Evolutionary conservation across 2,329 filamentous ascomycete species (phyloP), one percentile per base, ranked within the genome.

Genomic region (Macroventuria anomochaeta): DNA sequence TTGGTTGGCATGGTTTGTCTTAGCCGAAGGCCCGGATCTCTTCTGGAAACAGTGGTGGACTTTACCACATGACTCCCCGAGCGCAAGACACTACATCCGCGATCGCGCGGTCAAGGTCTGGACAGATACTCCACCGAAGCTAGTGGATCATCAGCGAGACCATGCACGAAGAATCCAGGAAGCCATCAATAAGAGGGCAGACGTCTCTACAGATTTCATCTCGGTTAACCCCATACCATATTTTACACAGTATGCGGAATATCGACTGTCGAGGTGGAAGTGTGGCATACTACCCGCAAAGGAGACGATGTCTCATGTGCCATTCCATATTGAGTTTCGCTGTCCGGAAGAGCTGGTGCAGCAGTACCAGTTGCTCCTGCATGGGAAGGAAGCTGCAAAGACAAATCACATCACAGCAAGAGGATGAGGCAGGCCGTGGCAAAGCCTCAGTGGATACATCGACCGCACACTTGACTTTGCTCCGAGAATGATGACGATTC

Each of bases 11-110:
- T 74, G 69, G 68, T 73, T 67, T 42, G 54, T 72, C 4, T 57
- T 74, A 28, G 49, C 63, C 12, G 63, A 71, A 57, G 70, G 70
- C 1, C 67, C 67, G 1, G 57, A 63, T 23, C 49, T 72, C 2
- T 74, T 71, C 46, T 70, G 68, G 67, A 49, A 66, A 12, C 68
- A 72, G 36, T 72, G 70, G 68, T 69, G 68, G 64, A 52, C 38
- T 7, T 39, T 69, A 4, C 44, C 56, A 31, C 41, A 47, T 13
- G 52, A 55, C 18, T 17, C 36, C 2, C 46, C 58, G 7, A 15
- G 37, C 12, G 66, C 65, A 33, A 59, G 57, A 42, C 59, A 69
- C 46, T 60, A 70, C 53, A 69, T 71, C 29, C 67, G 69, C 25
- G 63, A 69, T 54, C 58, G 60, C 18, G 65, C 67, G 0, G 53